A percentile compares a stretch with the other conserved stretches of the same genome.
Conservation (phyloP, 202 grass and related monocot genomes). For the Sporobolus alterniflorus region DNA sequence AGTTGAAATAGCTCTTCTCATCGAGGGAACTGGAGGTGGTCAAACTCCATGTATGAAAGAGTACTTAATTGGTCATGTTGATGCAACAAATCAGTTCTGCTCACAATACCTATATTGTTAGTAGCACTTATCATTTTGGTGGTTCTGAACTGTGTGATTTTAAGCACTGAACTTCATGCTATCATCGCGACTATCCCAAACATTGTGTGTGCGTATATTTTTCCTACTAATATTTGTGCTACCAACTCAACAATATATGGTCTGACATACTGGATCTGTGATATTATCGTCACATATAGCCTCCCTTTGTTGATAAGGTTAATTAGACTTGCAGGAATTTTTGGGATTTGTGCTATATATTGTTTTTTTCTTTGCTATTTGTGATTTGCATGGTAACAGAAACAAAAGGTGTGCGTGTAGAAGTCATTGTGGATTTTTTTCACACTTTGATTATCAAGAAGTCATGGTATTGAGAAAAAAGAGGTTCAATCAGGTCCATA, state of each 20-base stretch:
- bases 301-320: conserved; percentile 61
- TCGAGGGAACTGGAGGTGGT: conserved; percentile 51
- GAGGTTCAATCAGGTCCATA: neutral
- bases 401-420: conserved; percentile 64
- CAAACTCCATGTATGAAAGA: conserved; percentile 49
- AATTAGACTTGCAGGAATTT: conserved; percentile 58
- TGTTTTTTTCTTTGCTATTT: conserved; percentile 55
- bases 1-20: conserved; percentile 66
- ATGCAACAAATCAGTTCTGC: conserved; percentile 39
- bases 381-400: conserved; percentile 59
- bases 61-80: conserved; percentile 55
- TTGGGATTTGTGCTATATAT: conserved; percentile 54
- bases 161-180: conserved; percentile 38
- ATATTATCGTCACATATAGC: conserved; percentile 70
- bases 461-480: neutral
- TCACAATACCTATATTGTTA: conserved; percentile 65
- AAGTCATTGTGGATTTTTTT: conserved; percentile 59
- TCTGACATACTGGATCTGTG: conserved; percentile 63
- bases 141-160: conserved; percentile 44
- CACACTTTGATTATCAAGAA: neutral
- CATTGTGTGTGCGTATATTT: conserved; percentile 69
- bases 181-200: conserved; percentile 64
- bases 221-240: conserved; percentile 61
- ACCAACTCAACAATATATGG: conserved; percentile 61
- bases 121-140: conserved; percentile 57